These are phyloP conservation scores for Apophysomyces ossiformis DNA, from an alignment of 371 early-diverging fungal species.

Conservation along the genomic window DNA sequence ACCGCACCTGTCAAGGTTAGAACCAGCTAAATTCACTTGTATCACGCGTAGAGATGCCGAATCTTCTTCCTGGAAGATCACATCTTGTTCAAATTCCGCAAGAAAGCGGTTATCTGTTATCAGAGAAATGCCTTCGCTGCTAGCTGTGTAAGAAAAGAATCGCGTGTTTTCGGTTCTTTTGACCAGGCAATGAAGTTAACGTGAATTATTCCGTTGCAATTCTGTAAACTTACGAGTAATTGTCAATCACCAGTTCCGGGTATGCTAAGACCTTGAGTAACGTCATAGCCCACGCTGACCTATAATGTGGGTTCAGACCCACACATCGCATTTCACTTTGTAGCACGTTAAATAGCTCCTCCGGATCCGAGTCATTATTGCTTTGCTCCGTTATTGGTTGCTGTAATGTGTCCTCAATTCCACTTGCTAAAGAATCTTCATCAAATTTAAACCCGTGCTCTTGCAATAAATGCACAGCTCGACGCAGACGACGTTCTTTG, in stretches of 20 bases:
- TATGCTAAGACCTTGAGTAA: conserved; percentile 71
- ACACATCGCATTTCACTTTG: conserved; percentile 63
- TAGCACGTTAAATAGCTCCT: conserved; percentile 33
- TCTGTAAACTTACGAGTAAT: conserved; percentile 17
- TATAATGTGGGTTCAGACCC: conserved; percentile 62
- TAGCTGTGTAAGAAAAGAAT: conserved; percentile 77
- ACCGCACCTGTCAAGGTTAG: conserved; percentile 68
- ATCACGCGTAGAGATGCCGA: conserved; percentile 67
- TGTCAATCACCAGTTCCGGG: conserved; percentile 51
- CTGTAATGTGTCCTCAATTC: conserved; percentile 24
- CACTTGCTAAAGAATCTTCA: conserved; percentile 40
- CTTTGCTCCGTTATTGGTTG: conserved; percentile 16
- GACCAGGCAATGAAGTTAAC: conserved; percentile 2
- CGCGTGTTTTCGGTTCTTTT: conserved; percentile 28
- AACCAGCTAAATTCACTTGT: conserved; percentile 73
- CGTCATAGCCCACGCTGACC: conserved; percentile 60
- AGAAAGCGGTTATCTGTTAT: conserved; percentile 67
- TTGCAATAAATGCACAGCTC: conserved; percentile 61
- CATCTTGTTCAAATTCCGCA: conserved; percentile 63
- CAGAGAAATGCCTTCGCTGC: conserved; percentile 73
- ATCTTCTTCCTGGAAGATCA: conserved; percentile 60
- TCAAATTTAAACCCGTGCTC: conserved; percentile 59
- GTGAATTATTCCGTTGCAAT: background rate
- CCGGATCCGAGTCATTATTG: background rate
- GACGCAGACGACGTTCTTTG: conserved; percentile 62